Base-by-base conservation (phyloP, 2,329 filamentous ascomycete species). In the Magnaporthiopsis poae region DNA sequence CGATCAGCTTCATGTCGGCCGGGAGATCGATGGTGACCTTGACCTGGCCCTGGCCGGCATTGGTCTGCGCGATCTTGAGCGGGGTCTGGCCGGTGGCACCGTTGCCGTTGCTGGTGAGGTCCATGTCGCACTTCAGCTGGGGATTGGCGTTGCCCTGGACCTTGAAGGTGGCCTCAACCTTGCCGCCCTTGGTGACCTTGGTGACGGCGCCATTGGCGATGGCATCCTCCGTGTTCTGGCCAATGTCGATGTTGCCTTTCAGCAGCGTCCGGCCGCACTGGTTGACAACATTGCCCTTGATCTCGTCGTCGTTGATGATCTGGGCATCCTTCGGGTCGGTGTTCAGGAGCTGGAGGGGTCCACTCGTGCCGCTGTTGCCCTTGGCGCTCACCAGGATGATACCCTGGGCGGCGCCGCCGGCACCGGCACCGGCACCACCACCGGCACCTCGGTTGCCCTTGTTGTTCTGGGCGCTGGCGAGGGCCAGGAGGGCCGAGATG, bases 211-310 rank as follows among this genome's bases (percentile, higher is more conserved):
- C 69, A 12, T 77, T 79, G 21, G 79, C 74, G 3, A 86, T 70
- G 11, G 80, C 80, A 66, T 81, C 80, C 74, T 85, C 82, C 1
- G 82, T 84, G 69, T 80, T 81, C 73, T 83, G 80, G 61, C 82
- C 82, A 66, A 88, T 79, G 69, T 88, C 84, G 72, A 89, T 89
- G 77, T 83, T 85, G 56, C 87, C 87, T 66, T 77, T 72, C 60
- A 84, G 73, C 72, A 87, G 79, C 21, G 86, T 89, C 68, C 86
- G 81, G 64, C 86, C 86, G 71, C 86, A 88, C 65, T 83, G 79
- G 69, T 84, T 85, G 60, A 85, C 84, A 3, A 81, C 73, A 69
- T 84, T 84, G 67, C 76, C 75, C 2, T 70, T 68, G 69, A 84
- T 80, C 77, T 85, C 79, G 7, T 80, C 80, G 66, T 85, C 81